Evolutionary conservation across 1,284 basidiomycete genomes (phyloP).

Genomic region (Austroboletus rostrupii): DNA sequence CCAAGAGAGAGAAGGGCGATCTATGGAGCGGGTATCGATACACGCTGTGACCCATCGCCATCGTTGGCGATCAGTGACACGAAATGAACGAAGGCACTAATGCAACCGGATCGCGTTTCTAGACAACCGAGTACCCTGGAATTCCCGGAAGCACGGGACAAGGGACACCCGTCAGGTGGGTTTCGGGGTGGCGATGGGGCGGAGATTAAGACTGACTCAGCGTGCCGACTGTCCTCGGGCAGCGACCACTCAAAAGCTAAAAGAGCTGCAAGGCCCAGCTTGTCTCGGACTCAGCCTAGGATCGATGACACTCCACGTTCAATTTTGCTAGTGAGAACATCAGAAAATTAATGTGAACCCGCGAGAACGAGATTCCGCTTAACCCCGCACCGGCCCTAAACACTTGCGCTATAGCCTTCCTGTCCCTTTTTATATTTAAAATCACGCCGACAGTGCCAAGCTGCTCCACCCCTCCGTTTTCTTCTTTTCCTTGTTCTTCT

Average conservation of each 20-base stretch:
- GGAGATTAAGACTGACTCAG: neutral
- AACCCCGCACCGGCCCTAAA: constrained; percentile 35
- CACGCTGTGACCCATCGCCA: constrained; percentile 26
- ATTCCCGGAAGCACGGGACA: neutral
- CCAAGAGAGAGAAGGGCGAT: constrained; percentile 56
- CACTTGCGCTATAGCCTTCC: neutral
- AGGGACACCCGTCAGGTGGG: neutral
- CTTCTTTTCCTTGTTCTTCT: neutral
- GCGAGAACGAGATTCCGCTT: constrained; percentile 12
- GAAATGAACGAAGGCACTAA: neutral
- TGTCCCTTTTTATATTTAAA: constrained; percentile 17
- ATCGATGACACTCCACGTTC: too few species aligned
- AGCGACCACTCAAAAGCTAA: too few species aligned
- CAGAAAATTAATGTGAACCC: too few species aligned
- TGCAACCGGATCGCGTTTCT: neutral
- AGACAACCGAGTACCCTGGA: neutral
- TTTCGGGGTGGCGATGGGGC: neutral
- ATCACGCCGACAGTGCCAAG: neutral
- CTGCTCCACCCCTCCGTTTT: neutral
- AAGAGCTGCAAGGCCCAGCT: too few species aligned
- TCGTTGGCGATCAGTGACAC: too few species aligned
- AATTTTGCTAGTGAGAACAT: too few species aligned
- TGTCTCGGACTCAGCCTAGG: too few species aligned
- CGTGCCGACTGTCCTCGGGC: too few species aligned
- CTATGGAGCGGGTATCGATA: constrained; percentile 59